phyloP scores from a whole-genome alignment of 106 monocot species.

The Vanilla planifolia region DNA sequence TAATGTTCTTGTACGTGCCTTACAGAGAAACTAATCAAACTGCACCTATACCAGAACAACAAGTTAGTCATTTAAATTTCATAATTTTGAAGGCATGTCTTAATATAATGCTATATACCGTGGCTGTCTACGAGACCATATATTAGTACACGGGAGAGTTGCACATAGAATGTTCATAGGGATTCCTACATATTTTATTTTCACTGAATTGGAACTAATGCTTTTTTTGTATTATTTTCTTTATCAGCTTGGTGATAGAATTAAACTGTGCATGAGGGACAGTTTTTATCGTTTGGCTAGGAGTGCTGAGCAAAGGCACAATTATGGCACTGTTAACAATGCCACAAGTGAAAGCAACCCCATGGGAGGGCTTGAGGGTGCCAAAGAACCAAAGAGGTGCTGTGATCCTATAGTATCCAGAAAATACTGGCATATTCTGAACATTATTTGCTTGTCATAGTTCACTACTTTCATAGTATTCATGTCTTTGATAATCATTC shows the following conservation, averaged over 20 bases:
- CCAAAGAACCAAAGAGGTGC: constrained; percentile 32
- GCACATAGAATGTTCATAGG: neutral
- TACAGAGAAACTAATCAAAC: too few species aligned
- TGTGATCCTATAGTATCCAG: neutral
- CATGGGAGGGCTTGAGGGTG: constrained; percentile 6
- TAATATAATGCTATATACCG: neutral
- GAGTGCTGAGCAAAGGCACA: constrained; percentile 57
- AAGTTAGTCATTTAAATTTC: constrained; percentile 3
- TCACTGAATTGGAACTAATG: neutral
- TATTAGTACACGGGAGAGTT: neutral
- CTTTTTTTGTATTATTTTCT: constrained; percentile 12
- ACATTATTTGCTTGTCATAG: neutral
- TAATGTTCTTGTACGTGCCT: too few species aligned
- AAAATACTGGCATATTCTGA: neutral
- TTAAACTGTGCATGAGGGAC: constrained; percentile 74
- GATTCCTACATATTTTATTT: neutral
- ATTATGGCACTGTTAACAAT: constrained; percentile 12
- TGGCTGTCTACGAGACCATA: neutral
- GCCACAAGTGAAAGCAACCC: constrained; percentile 4
- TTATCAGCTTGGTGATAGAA: constrained; percentile 60
- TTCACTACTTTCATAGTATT: neutral
- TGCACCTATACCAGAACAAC: too few species aligned
- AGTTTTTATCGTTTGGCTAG: constrained; percentile 82
- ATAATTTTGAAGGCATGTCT: too few species aligned
- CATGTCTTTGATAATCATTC: too few species aligned